Evolutionary conservation across 345 rosid genomes (phyloP), one percentile per base, ranked within the genome.

Genomic region (Jatropha curcas): DNA sequence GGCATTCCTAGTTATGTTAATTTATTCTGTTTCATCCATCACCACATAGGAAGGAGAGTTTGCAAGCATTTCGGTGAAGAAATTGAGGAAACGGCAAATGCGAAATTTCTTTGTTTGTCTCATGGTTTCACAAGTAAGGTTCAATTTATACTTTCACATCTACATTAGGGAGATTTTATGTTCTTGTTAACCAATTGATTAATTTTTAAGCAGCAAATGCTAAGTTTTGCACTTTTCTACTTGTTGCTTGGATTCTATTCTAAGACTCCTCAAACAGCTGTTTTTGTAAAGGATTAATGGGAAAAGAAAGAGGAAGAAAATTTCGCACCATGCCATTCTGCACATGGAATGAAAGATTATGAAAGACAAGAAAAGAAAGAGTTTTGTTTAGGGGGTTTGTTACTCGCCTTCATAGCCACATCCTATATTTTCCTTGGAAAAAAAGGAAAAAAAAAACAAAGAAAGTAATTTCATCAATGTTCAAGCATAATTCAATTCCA

Each of bases 81-180:
- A 86, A 72, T 73, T 94, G 82, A 88, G 98, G 84, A 89, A 87
- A 82, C 88, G 90, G 63, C 98, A 94, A 77, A 90, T 92, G 95
- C 88, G 86, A 60, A 94, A 94, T 86, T 92, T 94, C 86, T 82
- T 90, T 64, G 79, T 94, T 52, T 88, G 94, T 85, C 97, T 94
- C 76, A 94, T 94, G 95, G 91, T 94, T 79, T 88, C 98, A 74
- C 98, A 94, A 76, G 98, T 88, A 88, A 84, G 87, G 39, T 60
- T 59, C 77, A 41, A 37, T 62, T 62, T 69, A 8, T 55, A n/a
- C 24, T 60, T 31, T 25, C 56, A 17, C 16, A 50, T 61, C 7
- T 34, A 2, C 25, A 22, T 8, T 10, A 24, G 55, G 55, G 35
- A 41, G 30, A 2, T 24, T 2, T 11, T 39, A 48, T 20, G 24